Evolutionary conservation across 345 rosid genomes (phyloP).

Genomic region (Eucalyptus globulus): DNA sequence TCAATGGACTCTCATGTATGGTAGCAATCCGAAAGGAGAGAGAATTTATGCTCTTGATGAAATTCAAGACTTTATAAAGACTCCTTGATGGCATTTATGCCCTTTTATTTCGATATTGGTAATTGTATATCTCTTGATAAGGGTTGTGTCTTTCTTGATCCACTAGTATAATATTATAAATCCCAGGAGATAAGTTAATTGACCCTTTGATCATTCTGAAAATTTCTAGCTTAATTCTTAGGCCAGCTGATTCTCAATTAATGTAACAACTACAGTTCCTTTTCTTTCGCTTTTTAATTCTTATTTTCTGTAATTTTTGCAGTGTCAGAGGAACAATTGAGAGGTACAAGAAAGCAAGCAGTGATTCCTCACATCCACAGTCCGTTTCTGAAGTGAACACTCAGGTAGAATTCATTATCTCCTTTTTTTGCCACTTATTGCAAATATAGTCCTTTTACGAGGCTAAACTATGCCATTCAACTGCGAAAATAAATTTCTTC

Average conservation of each 20-base stretch:
- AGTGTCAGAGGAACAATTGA: slow-evolving; percentile 84
- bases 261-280: neutral
- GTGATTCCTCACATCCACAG: slow-evolving; percentile 47
- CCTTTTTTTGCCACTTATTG: neutral
- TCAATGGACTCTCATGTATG: neutral
- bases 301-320: neutral
- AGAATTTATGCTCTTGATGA: neutral
- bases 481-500: neutral
- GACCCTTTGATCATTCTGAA: neutral
- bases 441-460: neutral
- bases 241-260: neutral
- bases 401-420: slow-evolving; percentile 32
- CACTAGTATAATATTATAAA: neutral
- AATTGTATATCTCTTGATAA: neutral
- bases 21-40: neutral
- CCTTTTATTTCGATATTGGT: neutral
- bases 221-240: neutral
- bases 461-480: neutral
- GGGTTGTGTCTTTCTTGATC: neutral
- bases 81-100: neutral
- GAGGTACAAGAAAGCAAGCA: slow-evolving; percentile 72
- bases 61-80: neutral
- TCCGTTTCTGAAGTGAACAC: slow-evolving; percentile 73
- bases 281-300: neutral
- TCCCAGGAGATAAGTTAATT: neutral